phyloP scores from a whole-genome alignment of 2,329 filamentous ascomycete species.

The Fusarium brachygibbosum region DNA sequence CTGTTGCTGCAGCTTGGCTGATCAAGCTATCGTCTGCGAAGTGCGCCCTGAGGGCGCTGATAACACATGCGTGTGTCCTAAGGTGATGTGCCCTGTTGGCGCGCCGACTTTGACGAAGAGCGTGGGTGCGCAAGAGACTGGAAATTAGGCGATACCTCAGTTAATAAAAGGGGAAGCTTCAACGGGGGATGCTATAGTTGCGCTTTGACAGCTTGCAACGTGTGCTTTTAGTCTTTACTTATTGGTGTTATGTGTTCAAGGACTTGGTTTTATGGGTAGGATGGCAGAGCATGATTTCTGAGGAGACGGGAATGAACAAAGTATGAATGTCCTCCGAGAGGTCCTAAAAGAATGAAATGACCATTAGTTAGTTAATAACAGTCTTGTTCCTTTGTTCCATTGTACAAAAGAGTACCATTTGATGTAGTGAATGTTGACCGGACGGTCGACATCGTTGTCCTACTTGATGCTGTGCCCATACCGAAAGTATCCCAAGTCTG shows the following conservation, averaged over 20 bases:
- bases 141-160: constrained; percentile 2
- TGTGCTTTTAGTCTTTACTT: constrained; percentile 22
- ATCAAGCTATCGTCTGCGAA: constrained; percentile 39
- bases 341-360: constrained; percentile 4
- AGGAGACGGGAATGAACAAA: not conserved
- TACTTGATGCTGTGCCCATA: no score
- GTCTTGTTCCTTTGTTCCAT: not conserved
- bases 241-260: constrained; percentile 27
- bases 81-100: constrained; percentile 35
- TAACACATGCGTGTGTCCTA: constrained; percentile 42
- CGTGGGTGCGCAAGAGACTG: constrained; percentile 18
- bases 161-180: not conserved
- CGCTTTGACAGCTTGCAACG: constrained; percentile 10
- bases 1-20: constrained; percentile 44
- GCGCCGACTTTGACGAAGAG: constrained; percentile 40
- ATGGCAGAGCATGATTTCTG: constrained; percentile 16
- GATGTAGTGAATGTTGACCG: not conserved
- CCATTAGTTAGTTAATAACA: constrained; percentile 1
- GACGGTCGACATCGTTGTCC: not conserved
- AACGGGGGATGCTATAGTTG: not conserved
- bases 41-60: constrained; percentile 29
- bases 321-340: not conserved
- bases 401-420: not conserved
- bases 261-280: constrained; percentile 5
- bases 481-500: not conserved